Evolutionary conservation across 1,284 basidiomycete genomes (phyloP).

Genomic region (Athelia psychrophila): DNA sequence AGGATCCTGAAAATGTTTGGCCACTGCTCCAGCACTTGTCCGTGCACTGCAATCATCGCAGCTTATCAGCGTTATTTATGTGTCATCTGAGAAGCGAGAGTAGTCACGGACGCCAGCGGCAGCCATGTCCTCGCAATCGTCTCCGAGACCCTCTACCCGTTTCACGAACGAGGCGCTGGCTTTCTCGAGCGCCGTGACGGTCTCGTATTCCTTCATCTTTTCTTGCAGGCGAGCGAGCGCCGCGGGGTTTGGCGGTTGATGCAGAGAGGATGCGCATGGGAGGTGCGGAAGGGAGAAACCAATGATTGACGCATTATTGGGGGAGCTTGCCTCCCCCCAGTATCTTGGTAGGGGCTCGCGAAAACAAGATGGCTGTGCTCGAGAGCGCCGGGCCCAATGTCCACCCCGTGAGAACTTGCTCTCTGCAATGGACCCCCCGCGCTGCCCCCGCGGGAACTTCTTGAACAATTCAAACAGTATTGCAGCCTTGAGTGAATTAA

Average conservation of each 20-base stretch:
- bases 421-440: too few relatives aligned
- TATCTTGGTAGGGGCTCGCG: too few relatives aligned
- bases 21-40: conserved; percentile 77
- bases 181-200: conserved; percentile 67
- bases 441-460: too few relatives aligned
- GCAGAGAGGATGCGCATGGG: conserved; percentile 34
- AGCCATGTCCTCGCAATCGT: conserved; percentile 74
- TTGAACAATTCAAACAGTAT: too few relatives aligned
- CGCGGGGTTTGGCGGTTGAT: conserved; percentile 37
- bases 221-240: conserved; percentile 56
- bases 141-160: conserved; percentile 63
- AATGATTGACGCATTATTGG: conserved; percentile 67
- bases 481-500: too few relatives aligned
- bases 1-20: conserved; percentile 78
- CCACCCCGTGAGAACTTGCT: too few relatives aligned
- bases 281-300: conserved; percentile 47
- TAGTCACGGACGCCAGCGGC: conserved; percentile 62
- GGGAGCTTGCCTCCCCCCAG: too few relatives aligned
- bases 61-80: neutral
- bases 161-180: conserved; percentile 61
- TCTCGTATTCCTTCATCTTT: conserved; percentile 79
- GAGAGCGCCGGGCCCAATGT: too few relatives aligned
- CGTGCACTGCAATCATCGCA: conserved; percentile 55
- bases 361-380: too few relatives aligned
- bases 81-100: conserved; percentile 6